Percentiles rank a stretch among this genome's conserved stretches.
Evolutionary conservation across 2,329 filamentous ascomycete species (phyloP).

Genomic region (Coniochaeta sp.): DNA sequence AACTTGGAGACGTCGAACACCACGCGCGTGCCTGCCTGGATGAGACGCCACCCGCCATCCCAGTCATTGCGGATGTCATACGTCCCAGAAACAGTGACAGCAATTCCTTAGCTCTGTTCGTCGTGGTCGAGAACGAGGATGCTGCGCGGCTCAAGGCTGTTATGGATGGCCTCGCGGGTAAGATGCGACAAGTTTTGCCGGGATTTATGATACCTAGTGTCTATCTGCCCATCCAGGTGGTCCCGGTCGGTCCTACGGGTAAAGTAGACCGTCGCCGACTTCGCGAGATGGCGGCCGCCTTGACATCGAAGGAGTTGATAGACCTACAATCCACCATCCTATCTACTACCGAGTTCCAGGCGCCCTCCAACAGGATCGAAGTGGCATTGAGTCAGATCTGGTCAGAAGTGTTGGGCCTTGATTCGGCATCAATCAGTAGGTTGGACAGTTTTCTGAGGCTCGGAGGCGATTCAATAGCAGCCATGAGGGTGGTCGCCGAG

Average conservation of each 20-base stretch:
- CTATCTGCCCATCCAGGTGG: constrained; percentile 36
- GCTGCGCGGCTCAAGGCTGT: not conserved
- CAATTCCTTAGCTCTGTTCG: not conserved
- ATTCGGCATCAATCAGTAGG: too few relatives aligned
- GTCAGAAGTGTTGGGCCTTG: too few relatives aligned
- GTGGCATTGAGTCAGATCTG: too few relatives aligned
- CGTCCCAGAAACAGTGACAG: not conserved
- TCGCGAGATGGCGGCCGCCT: constrained; percentile 29
- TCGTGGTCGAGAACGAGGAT: constrained; percentile 3
- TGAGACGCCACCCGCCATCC: constrained; percentile 1
- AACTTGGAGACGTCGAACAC: constrained; percentile 23
- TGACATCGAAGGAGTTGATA: too few relatives aligned
- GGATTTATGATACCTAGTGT: constrained; percentile 42
- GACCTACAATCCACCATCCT: too few relatives aligned
- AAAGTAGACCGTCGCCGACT: constrained; percentile 43
- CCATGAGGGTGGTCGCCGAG: too few relatives aligned
- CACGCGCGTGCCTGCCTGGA: constrained; percentile 42
- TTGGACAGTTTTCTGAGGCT: too few relatives aligned
- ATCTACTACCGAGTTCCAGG: too few relatives aligned
- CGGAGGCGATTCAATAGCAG: too few relatives aligned
- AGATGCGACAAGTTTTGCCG: constrained; percentile 23
- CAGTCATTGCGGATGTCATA: constrained; percentile 6
- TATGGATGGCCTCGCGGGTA: constrained; percentile 17
- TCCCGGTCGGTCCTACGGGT: constrained; percentile 40
- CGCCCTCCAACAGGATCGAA: too few relatives aligned